Evolutionary conservation across 257 asterid genomes (phyloP).

Genomic region (Capsicum rhomboideum): DNA sequence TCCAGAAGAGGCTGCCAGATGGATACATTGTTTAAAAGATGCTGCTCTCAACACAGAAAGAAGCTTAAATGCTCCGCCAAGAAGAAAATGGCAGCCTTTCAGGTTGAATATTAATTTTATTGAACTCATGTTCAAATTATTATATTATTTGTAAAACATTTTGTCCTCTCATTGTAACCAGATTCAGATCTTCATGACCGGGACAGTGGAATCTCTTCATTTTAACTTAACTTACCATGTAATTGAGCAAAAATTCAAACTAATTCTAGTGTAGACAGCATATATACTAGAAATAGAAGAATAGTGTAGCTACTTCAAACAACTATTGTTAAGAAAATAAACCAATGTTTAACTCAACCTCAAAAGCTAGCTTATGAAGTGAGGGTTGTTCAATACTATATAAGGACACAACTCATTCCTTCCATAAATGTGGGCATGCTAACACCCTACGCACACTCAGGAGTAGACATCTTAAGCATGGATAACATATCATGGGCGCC

Average conservation of each 20-base stretch:
- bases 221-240: not conserved
- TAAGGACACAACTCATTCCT: not conserved
- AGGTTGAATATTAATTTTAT: conserved; percentile 27
- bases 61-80: conserved; percentile 29
- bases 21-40: conserved; percentile 64
- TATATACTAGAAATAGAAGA: not conserved
- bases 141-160: not conserved
- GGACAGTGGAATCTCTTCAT: not conserved
- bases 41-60: conserved; percentile 49
- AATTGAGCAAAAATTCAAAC: not conserved
- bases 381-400: not conserved
- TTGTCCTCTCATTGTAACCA: not conserved
- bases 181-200: not conserved
- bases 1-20: conserved; percentile 79
- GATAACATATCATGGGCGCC: not conserved
- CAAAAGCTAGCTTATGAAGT: not conserved
- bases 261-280: not conserved
- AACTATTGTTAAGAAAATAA: not conserved
- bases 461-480: not conserved
- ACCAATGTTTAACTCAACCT: not conserved
- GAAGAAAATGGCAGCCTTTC: conserved; percentile 73
- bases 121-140: not conserved
- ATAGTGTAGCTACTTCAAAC: not conserved
- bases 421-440: not conserved
- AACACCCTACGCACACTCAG: not conserved